A percentile compares a stretch with the other conserved stretches of the same genome.
phyloP scores from a whole-genome alignment of 306 rosid genomes.

The Cicer cuneatum region DNA sequence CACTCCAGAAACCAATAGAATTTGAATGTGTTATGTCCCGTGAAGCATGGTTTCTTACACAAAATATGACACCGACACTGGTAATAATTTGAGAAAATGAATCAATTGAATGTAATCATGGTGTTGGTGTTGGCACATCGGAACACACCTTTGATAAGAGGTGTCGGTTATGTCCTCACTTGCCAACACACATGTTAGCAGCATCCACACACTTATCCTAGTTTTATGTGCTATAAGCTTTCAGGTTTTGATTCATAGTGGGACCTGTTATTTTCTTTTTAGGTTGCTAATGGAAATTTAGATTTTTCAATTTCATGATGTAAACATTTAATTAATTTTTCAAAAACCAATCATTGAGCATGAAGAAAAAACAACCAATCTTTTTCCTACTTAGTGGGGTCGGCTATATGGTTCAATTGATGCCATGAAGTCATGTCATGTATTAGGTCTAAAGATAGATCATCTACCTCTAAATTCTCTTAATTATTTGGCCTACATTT shows the following conservation, averaged over 20 bases:
- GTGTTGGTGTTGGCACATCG: too few species aligned
- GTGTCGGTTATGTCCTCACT: conserved; percentile 2
- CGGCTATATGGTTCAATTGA: neutral
- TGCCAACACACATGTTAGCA: conserved; percentile 1
- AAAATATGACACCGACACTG: too few species aligned
- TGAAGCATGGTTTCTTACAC: too few species aligned
- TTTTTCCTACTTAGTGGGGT: neutral
- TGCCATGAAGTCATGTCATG: neutral
- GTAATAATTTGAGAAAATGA: too few species aligned
- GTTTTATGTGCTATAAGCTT: conserved; percentile 20
- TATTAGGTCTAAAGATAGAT: neutral
- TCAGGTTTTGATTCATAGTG: conserved; percentile 14
- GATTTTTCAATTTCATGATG: conserved; percentile 8
- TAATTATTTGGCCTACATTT: neutral
- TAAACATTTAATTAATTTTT: conserved; percentile 24
- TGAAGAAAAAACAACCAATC: neutral
- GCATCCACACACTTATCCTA: conserved; percentile 30
- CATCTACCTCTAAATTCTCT: neutral
- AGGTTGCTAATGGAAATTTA: conserved; percentile 1
- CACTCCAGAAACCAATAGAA: conserved; percentile 24
- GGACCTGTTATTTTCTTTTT: conserved; percentile 15
- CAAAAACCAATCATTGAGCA: neutral
- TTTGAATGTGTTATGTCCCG: conserved; percentile 22
- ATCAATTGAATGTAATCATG: too few species aligned
- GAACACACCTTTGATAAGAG: too few species aligned